A percentile compares a stretch with the other conserved stretches of the same genome.
Evolutionary conservation across 371 early-diverging fungal species (phyloP).

Genomic region (Mucor racemosus): DNA sequence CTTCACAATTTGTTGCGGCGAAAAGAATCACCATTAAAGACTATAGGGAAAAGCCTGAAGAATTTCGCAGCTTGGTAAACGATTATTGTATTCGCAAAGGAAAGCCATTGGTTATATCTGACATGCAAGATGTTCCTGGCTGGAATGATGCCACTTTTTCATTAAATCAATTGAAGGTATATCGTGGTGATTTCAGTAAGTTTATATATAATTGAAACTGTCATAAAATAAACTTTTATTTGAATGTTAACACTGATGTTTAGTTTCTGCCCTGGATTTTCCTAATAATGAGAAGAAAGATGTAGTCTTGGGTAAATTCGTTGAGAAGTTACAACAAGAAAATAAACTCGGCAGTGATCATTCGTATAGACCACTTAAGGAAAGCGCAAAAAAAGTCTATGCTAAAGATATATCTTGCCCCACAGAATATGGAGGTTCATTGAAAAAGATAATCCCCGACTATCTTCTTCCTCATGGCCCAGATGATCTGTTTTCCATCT

Average conservation of each 20-base stretch:
- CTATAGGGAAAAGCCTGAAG: neutral
- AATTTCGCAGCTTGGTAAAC: conserved; percentile 16
- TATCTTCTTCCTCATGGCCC: conserved; percentile 32
- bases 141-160: conserved; percentile 46
- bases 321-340: neutral
- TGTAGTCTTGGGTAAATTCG: neutral
- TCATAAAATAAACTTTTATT: neutral
- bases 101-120: conserved; percentile 51
- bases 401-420: conserved; percentile 43
- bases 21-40: neutral
- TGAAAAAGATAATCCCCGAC: conserved; percentile 28
- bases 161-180: conserved; percentile 29
- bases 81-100: conserved; percentile 42
- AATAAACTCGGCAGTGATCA: neutral
- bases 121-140: conserved; percentile 33
- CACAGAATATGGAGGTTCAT: conserved; percentile 8
- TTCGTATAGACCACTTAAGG: neutral
- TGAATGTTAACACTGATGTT: neutral
- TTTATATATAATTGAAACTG: conserved; percentile 4
- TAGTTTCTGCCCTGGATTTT: neutral
- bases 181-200: conserved; percentile 38
- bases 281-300: neutral
- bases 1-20: neutral
- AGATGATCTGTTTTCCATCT: conserved; percentile 28
- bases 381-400: conserved; percentile 11